Base-by-base conservation (phyloP, 345 rosid genomes). In the Sonneratia caseolaris region DNA sequence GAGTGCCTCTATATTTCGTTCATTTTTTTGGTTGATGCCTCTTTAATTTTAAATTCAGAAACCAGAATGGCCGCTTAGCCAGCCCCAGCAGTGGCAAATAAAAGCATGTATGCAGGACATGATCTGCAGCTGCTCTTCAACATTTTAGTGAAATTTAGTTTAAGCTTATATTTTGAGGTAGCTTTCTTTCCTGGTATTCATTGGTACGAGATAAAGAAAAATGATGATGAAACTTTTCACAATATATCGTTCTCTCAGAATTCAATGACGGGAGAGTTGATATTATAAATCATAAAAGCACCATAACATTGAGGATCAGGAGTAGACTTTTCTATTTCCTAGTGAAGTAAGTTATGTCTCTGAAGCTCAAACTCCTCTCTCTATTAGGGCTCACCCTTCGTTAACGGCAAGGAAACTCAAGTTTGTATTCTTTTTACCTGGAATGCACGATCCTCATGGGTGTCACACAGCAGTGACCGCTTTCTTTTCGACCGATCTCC, bases 401-500 rank as follows among this genome's bases (percentile, higher is more conserved):
- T 19, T 53, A 53, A 53, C 59, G 4, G 59, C n/a, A 55, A 5
- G 24, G 22, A 55, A 42, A 10, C 37, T 59, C 68, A 37, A 59
- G 66, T 27, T 14, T 3, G 19, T 10, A 38, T 37, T 9, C 4
- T 38, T 3, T 67, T 72, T 55, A 72, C 75, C 70, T 62, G 19
- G 66, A 72, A 66, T 19, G 76, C 76, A 68, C 3, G 72, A 37
- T 70, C 65, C n/a, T 27, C 53, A 68, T 47, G 0, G 24, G 59
- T 4, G 22, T 53, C 13, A 71, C 53, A 77, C 57, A 81, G 15
- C 22, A 79, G 48, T 79, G 91, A 74, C 40, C 96, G 88, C 70
- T 92, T 79, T 61, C 91, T 82, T 82, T 91, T 93, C 70, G 90
- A 84, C 66, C 84, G 76, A 69, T 83, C 93, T n/a, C 77, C 79